Conservation (phyloP, 164 flowering plant species). For the Stephania japonica region DNA sequence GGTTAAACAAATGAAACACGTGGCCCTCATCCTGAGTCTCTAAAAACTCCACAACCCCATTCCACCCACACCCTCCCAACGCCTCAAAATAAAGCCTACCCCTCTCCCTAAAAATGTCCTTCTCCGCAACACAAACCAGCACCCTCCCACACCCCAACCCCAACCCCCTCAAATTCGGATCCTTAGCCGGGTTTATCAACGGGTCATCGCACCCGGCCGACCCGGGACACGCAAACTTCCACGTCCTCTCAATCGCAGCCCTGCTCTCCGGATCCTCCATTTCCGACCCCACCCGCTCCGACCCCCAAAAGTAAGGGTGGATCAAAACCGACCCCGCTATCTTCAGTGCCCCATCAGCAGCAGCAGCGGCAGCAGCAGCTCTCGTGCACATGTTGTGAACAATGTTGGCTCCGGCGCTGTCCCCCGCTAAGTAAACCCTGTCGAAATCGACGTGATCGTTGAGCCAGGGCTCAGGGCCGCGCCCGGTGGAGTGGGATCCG, state of each 20-base stretch:
- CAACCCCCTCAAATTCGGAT: constrained; percentile 2
- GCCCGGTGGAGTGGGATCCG: constrained; percentile 12
- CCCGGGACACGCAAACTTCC: constrained; percentile 1
- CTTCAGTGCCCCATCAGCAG: too few relatives aligned
- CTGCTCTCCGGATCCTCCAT: neutral
- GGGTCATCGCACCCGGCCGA: constrained; percentile 11
- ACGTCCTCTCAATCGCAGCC: neutral
- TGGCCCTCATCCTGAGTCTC: constrained; percentile 15
- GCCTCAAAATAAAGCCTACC: constrained; percentile 13
- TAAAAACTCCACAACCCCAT: constrained; percentile 16
- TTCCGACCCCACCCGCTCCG: constrained; percentile 1
- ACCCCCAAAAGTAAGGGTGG: constrained; percentile 17
- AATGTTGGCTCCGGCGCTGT: constrained; percentile 38
- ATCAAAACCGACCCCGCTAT: constrained; percentile 7
- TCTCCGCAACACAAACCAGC: constrained; percentile 14
- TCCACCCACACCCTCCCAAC: constrained; percentile 16
- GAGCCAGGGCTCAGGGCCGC: constrained; percentile 23
- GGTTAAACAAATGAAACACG: constrained; percentile 12
- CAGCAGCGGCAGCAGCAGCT: too few relatives aligned
- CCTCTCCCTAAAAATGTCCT: constrained; percentile 5
- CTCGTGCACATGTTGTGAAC: constrained; percentile 13
- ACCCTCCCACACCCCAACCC: constrained; percentile 14
- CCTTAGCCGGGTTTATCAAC: constrained; percentile 8
- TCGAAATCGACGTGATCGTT: constrained; percentile 22
- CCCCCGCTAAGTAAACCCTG: constrained; percentile 32